phyloP scores from a whole-genome alignment of 257 asterid species.

The Salvia splendens region DNA sequence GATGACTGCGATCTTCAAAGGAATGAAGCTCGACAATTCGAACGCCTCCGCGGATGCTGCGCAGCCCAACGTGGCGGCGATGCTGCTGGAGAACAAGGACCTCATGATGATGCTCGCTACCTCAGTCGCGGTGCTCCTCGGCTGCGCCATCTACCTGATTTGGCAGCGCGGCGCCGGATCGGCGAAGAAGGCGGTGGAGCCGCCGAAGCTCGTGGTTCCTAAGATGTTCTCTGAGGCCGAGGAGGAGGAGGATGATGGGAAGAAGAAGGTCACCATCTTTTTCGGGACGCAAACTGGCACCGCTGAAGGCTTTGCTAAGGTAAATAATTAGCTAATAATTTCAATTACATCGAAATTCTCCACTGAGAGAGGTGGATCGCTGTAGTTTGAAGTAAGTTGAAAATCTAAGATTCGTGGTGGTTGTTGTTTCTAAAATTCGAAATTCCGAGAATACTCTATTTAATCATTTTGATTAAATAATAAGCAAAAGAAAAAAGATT shows the following conservation, averaged over 20 bases:
- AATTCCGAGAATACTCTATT: conserved; percentile 9
- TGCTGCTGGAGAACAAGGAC: conserved; percentile 80
- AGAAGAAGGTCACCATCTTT: conserved; percentile 75
- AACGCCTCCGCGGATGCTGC: conserved; percentile 60
- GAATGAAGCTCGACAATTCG: conserved; percentile 59
- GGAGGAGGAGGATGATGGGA: conserved; percentile 85
- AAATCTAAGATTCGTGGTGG: conserved; percentile 10
- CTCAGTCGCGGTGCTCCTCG: conserved; percentile 70
- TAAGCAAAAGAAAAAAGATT: too few species aligned
- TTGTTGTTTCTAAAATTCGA: conserved; percentile 26
- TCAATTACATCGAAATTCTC: conserved; percentile 4
- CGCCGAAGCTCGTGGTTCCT: conserved; percentile 48
- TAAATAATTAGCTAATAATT: conserved; percentile 14
- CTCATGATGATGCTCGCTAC: conserved; percentile 74
- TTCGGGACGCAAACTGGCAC: conserved; percentile 98
- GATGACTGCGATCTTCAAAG: conserved; percentile 74
- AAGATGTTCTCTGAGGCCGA: conserved; percentile 57
- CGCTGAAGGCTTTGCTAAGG: conserved; percentile 99
- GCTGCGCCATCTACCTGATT: conserved; percentile 56
- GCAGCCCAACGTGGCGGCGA: conserved; percentile 52
- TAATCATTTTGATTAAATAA: conserved; percentile 18
- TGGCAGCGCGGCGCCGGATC: conserved; percentile 76
- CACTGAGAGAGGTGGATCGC: conserved; percentile 19
- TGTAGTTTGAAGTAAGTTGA: conserved; percentile 20
- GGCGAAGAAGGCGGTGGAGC: conserved; percentile 51